phyloP scores from a whole-genome alignment of 1,139 yeast genomes.

The Protomyces pachydermus region DNA sequence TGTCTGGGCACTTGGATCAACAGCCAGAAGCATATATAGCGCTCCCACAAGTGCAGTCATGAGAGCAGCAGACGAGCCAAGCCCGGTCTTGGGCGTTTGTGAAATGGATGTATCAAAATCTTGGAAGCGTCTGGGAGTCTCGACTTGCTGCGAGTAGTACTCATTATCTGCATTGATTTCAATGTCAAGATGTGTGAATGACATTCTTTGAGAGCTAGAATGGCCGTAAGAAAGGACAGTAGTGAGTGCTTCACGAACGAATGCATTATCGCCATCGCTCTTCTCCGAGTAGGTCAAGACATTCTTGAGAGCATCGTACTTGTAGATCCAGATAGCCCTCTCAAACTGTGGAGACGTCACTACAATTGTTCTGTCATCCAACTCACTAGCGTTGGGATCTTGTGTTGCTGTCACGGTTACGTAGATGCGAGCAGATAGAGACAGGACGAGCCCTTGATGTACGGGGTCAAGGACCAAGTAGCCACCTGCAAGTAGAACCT shows the following conservation, averaged over 20 bases:
- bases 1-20: constrained; percentile 38
- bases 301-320: neutral
- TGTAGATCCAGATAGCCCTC: constrained; percentile 56
- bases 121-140: constrained; percentile 45
- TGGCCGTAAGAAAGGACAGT: constrained; percentile 48
- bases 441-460: constrained; percentile 76
- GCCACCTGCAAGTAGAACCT: constrained; percentile 91
- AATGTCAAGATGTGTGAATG: constrained; percentile 44
- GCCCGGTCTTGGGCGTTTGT: constrained; percentile 84
- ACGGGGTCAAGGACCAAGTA: constrained; percentile 77
- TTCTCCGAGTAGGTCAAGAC: constrained; percentile 31
- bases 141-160: constrained; percentile 56
- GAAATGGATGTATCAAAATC: constrained; percentile 59
- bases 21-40: constrained; percentile 46
- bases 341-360: constrained; percentile 76
- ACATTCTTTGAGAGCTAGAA: constrained; percentile 31
- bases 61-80: constrained; percentile 93
- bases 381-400: constrained; percentile 13
- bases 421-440: constrained; percentile 85
- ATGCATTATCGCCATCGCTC: constrained; percentile 38
- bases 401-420: constrained; percentile 44
- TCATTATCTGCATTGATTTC: constrained; percentile 80
- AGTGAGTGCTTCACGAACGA: constrained; percentile 29
- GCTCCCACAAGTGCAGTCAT: constrained; percentile 77
- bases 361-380: constrained; percentile 37